These are phyloP conservation scores for Tulasnella sp. DNA, from an alignment of 768 basidiomycete genomes.

Conservation along the genomic window DNA sequence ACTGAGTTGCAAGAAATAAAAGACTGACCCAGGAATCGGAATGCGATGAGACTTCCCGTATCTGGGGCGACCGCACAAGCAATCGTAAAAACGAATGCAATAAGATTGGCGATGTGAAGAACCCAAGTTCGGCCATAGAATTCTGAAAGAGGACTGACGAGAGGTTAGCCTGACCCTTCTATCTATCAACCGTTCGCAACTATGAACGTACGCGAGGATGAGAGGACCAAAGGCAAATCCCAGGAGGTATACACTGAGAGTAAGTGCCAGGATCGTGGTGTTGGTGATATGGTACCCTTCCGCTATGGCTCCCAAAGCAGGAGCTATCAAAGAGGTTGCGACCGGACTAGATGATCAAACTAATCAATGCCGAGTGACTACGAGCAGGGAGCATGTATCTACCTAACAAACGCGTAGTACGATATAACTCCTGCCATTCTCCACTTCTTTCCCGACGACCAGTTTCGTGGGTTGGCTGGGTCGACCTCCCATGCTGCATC, in stretches of 20 bases:
- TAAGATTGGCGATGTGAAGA: conserved; percentile 59
- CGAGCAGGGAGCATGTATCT: conserved; percentile 43
- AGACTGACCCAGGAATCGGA: conserved; percentile 63
- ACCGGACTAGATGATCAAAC: conserved; percentile 39
- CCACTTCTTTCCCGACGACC: conserved; percentile 60
- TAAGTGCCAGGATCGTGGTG: conserved; percentile 52
- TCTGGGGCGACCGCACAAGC: conserved; percentile 67
- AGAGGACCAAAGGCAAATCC: conserved; percentile 66
- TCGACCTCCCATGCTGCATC: conserved; percentile 51
- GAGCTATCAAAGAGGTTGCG: conserved; percentile 57
- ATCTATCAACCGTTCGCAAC: neutral
- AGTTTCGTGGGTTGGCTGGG: conserved; percentile 63
- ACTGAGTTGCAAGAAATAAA: conserved; percentile 20
- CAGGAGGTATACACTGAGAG: conserved; percentile 58
- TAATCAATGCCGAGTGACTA: neutral
- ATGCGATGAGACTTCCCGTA: conserved; percentile 51
- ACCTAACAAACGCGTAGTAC: conserved; percentile 40
- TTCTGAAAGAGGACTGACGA: conserved; percentile 54
- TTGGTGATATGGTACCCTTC: conserved; percentile 41
- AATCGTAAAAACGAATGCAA: conserved; percentile 60
- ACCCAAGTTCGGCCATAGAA: conserved; percentile 67
- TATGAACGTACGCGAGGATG: conserved; percentile 43
- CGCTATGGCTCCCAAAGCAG: conserved; percentile 23
- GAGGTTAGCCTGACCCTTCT: neutral
- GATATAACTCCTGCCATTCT: conserved; percentile 49